Percentiles rank a stretch among this genome's conserved stretches.
phyloP scores from a whole-genome alignment of 1,139 yeast species.

The Waltiozyma sp. region DNA sequence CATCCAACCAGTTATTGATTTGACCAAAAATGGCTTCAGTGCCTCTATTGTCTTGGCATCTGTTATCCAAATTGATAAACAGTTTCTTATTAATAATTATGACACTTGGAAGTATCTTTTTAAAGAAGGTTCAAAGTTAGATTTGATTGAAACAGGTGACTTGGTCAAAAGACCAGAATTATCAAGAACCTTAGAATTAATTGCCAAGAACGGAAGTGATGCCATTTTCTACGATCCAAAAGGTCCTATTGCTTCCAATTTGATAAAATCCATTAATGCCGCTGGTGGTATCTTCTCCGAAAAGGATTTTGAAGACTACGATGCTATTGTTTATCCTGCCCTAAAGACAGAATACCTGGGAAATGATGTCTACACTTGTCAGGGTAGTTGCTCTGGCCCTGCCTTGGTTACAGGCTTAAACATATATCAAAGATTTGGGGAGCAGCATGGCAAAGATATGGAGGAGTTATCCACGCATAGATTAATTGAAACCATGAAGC shows the following conservation, averaged over 20 bases:
- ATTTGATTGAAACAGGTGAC: constrained; percentile 43
- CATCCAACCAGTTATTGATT: constrained; percentile 59
- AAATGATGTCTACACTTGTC: constrained; percentile 51
- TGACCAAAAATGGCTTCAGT: constrained; percentile 60
- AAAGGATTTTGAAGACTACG: constrained; percentile 56
- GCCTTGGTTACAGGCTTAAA: constrained; percentile 70
- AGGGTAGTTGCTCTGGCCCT: constrained; percentile 77
- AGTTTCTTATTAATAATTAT: constrained; percentile 21
- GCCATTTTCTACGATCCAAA: constrained; percentile 75
- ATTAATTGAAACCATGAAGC: constrained; percentile 79
- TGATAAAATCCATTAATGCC: constrained; percentile 33
- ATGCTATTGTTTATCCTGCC: constrained; percentile 46
- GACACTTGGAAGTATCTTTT: constrained; percentile 48
- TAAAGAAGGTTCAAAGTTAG: constrained; percentile 22
- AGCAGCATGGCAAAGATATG: constrained; percentile 31
- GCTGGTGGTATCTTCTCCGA: constrained; percentile 53
- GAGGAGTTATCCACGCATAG: constrained; percentile 46
- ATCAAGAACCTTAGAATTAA: constrained; percentile 54
- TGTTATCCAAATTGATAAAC: constrained; percentile 26
- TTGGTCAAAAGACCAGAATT: constrained; percentile 42
- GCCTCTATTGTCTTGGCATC: constrained; percentile 41
- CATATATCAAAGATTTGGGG: constrained; percentile 37
- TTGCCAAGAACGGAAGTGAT: constrained; percentile 68
- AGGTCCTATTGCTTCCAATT: constrained; percentile 55
- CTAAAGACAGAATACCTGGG: constrained; percentile 35